Conservation (phyloP, 495 filamentous ascomycete genomes). For the Sabuloglossum arenarium region DNA sequence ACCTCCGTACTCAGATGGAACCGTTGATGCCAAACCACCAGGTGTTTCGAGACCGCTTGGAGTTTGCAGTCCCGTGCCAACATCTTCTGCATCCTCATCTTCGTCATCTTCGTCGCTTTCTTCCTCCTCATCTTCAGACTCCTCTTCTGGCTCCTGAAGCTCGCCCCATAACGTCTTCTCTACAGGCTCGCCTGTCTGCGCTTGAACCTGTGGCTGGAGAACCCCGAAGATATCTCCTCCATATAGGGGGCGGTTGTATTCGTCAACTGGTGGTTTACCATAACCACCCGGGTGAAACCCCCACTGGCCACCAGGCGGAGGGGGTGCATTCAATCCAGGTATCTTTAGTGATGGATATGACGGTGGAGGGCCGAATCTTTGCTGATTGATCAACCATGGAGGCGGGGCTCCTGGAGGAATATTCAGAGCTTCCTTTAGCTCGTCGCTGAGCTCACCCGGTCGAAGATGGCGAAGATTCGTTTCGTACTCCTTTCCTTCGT, state of each 20-base stretch:
- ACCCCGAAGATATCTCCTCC: constrained; percentile 90
- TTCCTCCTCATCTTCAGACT: constrained; percentile 24
- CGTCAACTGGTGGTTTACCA: constrained; percentile 86
- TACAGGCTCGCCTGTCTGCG: constrained; percentile 52
- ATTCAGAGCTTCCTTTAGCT: constrained; percentile 78
- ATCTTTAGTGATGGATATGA: constrained; percentile 86
- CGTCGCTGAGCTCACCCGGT: constrained; percentile 76
- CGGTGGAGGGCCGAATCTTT: constrained; percentile 79
- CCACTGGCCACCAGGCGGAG: constrained; percentile 84
- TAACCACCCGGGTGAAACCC: constrained; percentile 91
- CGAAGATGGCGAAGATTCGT: constrained; percentile 79
- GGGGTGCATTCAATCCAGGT: constrained; percentile 84
- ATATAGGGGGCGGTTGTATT: constrained; percentile 72
- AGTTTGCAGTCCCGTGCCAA: constrained; percentile 45
- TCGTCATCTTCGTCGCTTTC: constrained; percentile 8
- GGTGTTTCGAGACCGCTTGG: constrained; percentile 65
- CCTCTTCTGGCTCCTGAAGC: constrained; percentile 60
- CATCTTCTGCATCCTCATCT: constrained; percentile 16
- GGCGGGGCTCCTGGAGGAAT: constrained; percentile 89
- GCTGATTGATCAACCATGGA: constrained; percentile 93
- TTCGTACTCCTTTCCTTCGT: constrained; percentile 96
- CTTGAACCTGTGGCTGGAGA: constrained; percentile 39
- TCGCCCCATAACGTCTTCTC: constrained; percentile 88
- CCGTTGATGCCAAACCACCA: constrained; percentile 53
- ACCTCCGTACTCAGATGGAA: constrained; percentile 55